Percentiles rank a stretch among this genome's conserved stretches.
These are phyloP conservation scores for Pholiota conissans DNA, from an alignment of 768 basidiomycete species.

Conservation along the genomic window DNA sequence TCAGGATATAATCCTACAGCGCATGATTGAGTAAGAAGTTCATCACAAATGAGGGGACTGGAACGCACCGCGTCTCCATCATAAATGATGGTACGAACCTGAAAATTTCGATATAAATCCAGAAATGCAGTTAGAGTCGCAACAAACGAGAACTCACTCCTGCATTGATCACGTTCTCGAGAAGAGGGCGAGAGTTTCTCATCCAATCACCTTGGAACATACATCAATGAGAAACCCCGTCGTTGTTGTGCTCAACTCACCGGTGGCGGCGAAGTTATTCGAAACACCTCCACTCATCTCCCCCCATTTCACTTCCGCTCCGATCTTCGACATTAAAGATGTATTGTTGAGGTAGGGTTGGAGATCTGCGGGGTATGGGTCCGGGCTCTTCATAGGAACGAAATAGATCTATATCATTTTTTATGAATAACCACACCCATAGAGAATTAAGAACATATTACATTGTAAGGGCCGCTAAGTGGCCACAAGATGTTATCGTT, in stretches of 20 bases:
- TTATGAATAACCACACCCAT: not conserved
- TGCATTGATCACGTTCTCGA: slow-evolving; percentile 59
- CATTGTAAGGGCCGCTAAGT: slow-evolving; percentile 55
- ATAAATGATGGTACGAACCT: slow-evolving; percentile 47
- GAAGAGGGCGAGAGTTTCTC: slow-evolving; percentile 43
- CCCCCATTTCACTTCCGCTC: slow-evolving; percentile 43
- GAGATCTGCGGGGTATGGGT: slow-evolving; percentile 50
- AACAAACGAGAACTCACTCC: slow-evolving; percentile 32
- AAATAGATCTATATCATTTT: slow-evolving; percentile 38
- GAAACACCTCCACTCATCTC: slow-evolving; percentile 42
- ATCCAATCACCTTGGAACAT: slow-evolving; percentile 56
- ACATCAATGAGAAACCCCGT: not conserved
- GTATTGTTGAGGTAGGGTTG: slow-evolving; percentile 28
- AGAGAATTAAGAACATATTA: too few relatives aligned
- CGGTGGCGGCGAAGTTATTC: slow-evolving; percentile 24
- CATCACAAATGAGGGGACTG: slow-evolving; percentile 57
- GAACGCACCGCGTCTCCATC: too few relatives aligned
- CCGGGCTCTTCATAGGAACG: slow-evolving; percentile 39
- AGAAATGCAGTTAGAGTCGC: too few relatives aligned
- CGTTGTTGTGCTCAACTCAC: not conserved
- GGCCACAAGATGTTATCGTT: slow-evolving; percentile 55
- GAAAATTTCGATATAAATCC: not conserved
- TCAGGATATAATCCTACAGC: slow-evolving; percentile 52
- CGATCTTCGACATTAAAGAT: slow-evolving; percentile 36
- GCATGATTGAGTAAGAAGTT: slow-evolving; percentile 20